Percentiles rank a stretch among this genome's conserved stretches.
Conservation (phyloP, 768 basidiomycete species). For the Pulveroboletus frians region DNA sequence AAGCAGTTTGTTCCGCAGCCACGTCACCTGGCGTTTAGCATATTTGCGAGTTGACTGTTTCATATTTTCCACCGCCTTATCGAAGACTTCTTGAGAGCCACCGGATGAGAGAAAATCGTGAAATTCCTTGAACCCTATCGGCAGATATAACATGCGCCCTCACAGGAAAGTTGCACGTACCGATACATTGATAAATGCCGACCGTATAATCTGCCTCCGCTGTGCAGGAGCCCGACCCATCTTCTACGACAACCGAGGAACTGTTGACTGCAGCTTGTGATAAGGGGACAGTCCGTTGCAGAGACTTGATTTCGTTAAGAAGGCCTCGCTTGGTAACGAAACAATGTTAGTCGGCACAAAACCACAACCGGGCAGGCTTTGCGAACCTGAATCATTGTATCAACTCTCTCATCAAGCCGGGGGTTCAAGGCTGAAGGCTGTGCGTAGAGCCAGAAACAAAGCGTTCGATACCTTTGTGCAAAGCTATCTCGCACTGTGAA, state of each 20-base stretch:
- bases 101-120: constrained; percentile 52
- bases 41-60: constrained; percentile 87
- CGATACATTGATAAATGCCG: constrained; percentile 94
- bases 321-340: constrained; percentile 58
- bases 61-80: constrained; percentile 66
- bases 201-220: constrained; percentile 52
- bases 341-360: background rate
- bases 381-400: constrained; percentile 80
- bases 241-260: background rate
- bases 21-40: constrained; percentile 84
- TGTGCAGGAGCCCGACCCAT: background rate
- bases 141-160: constrained; percentile 5
- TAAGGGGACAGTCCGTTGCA: constrained; percentile 33
- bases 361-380: background rate
- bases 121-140: constrained; percentile 89
- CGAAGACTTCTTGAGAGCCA: constrained; percentile 40
- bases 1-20: constrained; percentile 87
- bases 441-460: constrained; percentile 91
- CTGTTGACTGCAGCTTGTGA: background rate
- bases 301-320: constrained; percentile 64
- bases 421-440: constrained; percentile 54
- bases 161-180: constrained; percentile 34
- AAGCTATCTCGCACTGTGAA: background rate
- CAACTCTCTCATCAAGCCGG: constrained; percentile 75
- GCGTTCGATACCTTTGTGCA: constrained; percentile 63